Percentiles rank a stretch among this genome's conserved stretches.
phyloP scores from a whole-genome alignment of 305 asterid genomes.

The Fraxinus baroniana region DNA sequence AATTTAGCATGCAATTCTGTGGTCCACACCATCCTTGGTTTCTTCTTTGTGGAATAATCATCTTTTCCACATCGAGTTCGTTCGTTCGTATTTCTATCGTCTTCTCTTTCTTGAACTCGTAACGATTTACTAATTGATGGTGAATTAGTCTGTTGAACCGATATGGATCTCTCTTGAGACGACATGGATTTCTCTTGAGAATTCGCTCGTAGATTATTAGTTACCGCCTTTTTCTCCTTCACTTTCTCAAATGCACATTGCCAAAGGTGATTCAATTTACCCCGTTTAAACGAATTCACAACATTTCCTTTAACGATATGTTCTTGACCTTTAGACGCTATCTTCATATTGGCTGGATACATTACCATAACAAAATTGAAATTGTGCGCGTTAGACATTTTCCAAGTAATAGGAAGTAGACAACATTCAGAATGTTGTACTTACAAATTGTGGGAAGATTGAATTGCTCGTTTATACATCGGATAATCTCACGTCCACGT shows the following conservation, averaged over 20 bases:
- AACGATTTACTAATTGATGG: constrained; percentile 22
- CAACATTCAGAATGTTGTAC: constrained; percentile 20
- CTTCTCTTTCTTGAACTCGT: constrained; percentile 22
- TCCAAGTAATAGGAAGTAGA: neutral
- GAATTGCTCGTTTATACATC: constrained; percentile 34
- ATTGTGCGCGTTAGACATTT: neutral
- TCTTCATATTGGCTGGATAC: constrained; percentile 35
- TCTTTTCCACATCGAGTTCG: constrained; percentile 29
- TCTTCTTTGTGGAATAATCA: constrained; percentile 36
- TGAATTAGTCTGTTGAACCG: constrained; percentile 18
- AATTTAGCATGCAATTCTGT: constrained; percentile 61
- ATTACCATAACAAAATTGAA: constrained; percentile 39
- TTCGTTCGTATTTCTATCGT: constrained; percentile 1
- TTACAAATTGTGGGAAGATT: constrained; percentile 43
- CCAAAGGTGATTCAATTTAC: constrained; percentile 42
- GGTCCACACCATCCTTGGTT: constrained; percentile 67
- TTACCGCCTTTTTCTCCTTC: constrained; percentile 25
- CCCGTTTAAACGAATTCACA: constrained; percentile 27
- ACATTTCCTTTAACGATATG: constrained; percentile 38
- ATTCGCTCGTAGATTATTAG: constrained; percentile 20
- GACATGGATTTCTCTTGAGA: neutral
- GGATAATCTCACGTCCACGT: constrained; percentile 32
- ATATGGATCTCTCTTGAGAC: neutral
- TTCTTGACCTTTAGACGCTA: constrained; percentile 32
- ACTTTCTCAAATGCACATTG: constrained; percentile 35